Base-by-base conservation (phyloP, 139 green algal genomes). In the Haematococcus lacustris region DNA sequence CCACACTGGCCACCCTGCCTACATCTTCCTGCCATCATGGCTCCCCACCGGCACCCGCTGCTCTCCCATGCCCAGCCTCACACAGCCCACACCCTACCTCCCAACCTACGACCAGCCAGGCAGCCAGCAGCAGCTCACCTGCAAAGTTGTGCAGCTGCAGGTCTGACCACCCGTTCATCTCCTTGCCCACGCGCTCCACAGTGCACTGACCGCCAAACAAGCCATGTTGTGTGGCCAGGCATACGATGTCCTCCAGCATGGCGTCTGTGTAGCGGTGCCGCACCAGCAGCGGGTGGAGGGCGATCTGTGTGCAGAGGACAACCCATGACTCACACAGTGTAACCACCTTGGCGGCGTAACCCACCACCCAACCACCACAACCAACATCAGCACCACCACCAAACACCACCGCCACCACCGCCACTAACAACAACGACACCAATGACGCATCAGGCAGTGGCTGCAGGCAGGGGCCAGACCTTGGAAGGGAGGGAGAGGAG, bases 221-320 rank as follows among this genome's bases (percentile, higher is more conserved):
- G 1, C 59, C 71, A 35, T 76, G 73, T 0, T 66, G 38, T 34
- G 82, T 68, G 0, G 86, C 79, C 21, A 89, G 68, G 2, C 82
- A 30, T 1, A 88, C 91, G 43, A 98, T 86, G 39, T 81, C 75
- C 5, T 26, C 28, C 33, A 72, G n/a, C 67, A 83, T 61, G 9
- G 75, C 77, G 59, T 96, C 85, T 0, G 51, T 81, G 83, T 87
- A 97, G 26, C 76, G 64, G 39, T 76, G 70, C 40, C 93, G 86
- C 32, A 96, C 79, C 47, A 98, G 90, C 80, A 98, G 85, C 33
- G 93, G 93, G 84, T 98, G 94, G 83, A 96, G 91, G 47, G 92
- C 91, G 28, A 96, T 86, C 82, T 72, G 47, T 7, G 43, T 28
- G 28, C 61, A 40, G 5, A 26, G 28, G 53, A n/a, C 26, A n/a